These are phyloP conservation scores for Fistulifera pelliculosa DNA, from an alignment of 108 stramenopile species.

Conservation along the genomic window DNA sequence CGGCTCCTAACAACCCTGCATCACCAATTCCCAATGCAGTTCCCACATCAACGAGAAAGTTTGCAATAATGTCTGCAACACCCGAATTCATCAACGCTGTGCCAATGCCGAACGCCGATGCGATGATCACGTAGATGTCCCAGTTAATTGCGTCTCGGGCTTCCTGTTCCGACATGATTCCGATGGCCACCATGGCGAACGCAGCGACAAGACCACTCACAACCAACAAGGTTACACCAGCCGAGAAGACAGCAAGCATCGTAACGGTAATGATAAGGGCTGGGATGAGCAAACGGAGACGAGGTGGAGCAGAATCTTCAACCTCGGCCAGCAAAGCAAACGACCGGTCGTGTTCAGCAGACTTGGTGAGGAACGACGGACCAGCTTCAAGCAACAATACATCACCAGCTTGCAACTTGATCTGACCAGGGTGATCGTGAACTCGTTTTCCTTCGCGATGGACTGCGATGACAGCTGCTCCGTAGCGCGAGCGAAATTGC, in stretches of 20 bases:
- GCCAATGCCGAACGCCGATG: slow-evolving; percentile 75
- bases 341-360: slow-evolving; percentile 47
- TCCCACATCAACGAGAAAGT: slow-evolving; percentile 43
- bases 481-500: slow-evolving; percentile 68
- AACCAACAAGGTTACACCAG: slow-evolving; percentile 43
- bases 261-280: slow-evolving; percentile 49
- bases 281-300: slow-evolving; percentile 52
- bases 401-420: slow-evolving; percentile 79
- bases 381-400: slow-evolving; percentile 79
- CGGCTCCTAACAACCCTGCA: slow-evolving; percentile 71
- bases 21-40: slow-evolving; percentile 42
- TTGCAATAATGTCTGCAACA: slow-evolving; percentile 56
- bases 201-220: slow-evolving; percentile 50
- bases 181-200: slow-evolving; percentile 50
- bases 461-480: slow-evolving; percentile 82
- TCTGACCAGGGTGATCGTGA: slow-evolving; percentile 73
- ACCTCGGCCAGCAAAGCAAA: slow-evolving; percentile 80
- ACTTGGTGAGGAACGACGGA: slow-evolving; percentile 53
- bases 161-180: slow-evolving; percentile 78
- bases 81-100: slow-evolving; percentile 70
- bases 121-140: slow-evolving; percentile 75
- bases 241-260: slow-evolving; percentile 39
- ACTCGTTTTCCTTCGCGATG: slow-evolving; percentile 67
- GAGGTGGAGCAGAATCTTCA: slow-evolving; percentile 76
- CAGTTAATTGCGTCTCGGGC: slow-evolving; percentile 73